These are phyloP conservation scores for Citrus mangshanensis DNA, from an alignment of 345 rosid genomes.

Conservation along the genomic window DNA sequence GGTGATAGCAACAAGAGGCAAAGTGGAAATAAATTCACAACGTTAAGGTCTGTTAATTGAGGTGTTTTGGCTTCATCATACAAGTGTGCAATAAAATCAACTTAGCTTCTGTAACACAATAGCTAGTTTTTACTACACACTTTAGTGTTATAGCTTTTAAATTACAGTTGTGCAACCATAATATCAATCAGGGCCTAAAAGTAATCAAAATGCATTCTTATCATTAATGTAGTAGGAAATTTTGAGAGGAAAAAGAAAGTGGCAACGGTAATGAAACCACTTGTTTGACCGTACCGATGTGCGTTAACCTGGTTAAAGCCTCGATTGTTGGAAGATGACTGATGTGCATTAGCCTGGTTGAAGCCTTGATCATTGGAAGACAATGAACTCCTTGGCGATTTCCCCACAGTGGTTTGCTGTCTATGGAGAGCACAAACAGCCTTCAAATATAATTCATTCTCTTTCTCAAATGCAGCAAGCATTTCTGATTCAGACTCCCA, in stretches of 20 bases:
- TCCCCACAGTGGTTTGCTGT: slow-evolving; percentile 2
- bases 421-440: slow-evolving; percentile 38
- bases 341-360: no score
- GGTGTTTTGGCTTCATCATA: no score
- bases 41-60: no score
- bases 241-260: background rate
- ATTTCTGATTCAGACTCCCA: slow-evolving; percentile 23
- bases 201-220: background rate
- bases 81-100: no score
- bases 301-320: background rate
- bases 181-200: background rate
- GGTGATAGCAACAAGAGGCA: background rate
- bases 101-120: no score
- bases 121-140: no score
- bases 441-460: slow-evolving; percentile 22
- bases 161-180: no score
- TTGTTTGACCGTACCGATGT: slow-evolving; percentile 14
- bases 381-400: background rate
- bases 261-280: background rate
- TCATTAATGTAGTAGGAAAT: background rate
- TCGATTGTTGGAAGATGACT: background rate
- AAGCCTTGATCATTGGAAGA: slow-evolving; percentile 4
- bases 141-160: no score
- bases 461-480: slow-evolving; percentile 15
- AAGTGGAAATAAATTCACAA: background rate